Conservation (phyloP, 805 yeast genomes). For the Pichia sporocuriosa region DNA sequence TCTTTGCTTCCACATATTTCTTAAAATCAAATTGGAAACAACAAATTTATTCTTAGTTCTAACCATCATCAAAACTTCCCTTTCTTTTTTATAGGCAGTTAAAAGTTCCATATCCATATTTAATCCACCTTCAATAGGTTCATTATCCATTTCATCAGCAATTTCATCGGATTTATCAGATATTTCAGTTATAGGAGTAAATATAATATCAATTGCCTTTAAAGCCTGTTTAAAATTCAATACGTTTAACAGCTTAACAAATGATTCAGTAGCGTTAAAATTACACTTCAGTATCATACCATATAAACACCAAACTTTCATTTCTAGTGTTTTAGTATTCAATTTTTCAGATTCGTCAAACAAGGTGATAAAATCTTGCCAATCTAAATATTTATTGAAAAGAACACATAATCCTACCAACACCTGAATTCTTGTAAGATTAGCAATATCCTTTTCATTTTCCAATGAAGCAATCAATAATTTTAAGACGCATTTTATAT, state of each 20-base stretch:
- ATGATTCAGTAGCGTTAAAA: conserved; percentile 3
- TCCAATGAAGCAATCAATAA: neutral
- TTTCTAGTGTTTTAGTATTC: neutral
- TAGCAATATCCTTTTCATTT: neutral
- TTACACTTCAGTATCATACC: conserved; percentile 14
- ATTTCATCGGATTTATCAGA: neutral
- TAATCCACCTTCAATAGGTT: neutral
- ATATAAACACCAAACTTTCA: conserved; percentile 12
- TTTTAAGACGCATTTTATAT: neutral
- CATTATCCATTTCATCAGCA: too few species aligned
- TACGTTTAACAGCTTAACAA: conserved; percentile 4
- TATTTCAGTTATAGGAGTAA: conserved; percentile 10
- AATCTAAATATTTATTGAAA: conserved; percentile 12
- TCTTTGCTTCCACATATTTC: conserved; percentile 73
- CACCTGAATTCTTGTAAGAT: conserved; percentile 4
- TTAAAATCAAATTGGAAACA: conserved; percentile 51
- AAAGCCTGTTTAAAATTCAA: neutral
- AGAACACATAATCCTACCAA: conserved; percentile 9
- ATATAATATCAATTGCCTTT: conserved; percentile 10
- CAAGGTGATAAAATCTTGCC: conserved; percentile 1
- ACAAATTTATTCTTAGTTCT: conserved; percentile 15
- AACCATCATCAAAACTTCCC: conserved; percentile 2
- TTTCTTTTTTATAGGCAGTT: conserved; percentile 6
- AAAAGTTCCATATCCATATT: neutral
- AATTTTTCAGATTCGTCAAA: neutral